Conservation (phyloP, 1,139 yeast genomes). For the Torulaspora pretoriensis region DNA sequence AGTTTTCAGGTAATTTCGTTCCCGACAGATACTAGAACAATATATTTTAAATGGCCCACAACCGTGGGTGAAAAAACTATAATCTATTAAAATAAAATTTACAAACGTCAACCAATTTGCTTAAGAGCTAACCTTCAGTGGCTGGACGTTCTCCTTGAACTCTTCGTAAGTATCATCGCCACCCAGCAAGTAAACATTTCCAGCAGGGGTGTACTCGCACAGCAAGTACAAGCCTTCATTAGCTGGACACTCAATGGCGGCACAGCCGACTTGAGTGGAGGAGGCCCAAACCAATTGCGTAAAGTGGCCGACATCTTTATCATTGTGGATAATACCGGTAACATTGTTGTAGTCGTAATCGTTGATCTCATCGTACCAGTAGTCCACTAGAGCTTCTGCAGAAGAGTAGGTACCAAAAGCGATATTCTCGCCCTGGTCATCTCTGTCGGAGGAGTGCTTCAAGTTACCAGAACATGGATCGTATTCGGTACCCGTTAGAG, state of each 20-base stretch:
- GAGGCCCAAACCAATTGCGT: constrained; percentile 67
- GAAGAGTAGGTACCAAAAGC: constrained; percentile 43
- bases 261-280: constrained; percentile 58
- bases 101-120: not conserved
- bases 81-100: not conserved
- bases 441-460: constrained; percentile 52
- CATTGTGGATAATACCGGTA: constrained; percentile 39
- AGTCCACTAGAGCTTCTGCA: constrained; percentile 49
- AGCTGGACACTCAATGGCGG: constrained; percentile 50
- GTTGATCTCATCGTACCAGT: constrained; percentile 63
- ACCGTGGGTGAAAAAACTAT: not conserved
- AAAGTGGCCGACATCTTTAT: constrained; percentile 50
- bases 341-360: constrained; percentile 50
- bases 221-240: constrained; percentile 51
- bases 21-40: constrained; percentile 4
- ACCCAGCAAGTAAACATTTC: constrained; percentile 45
- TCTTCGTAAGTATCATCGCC: constrained; percentile 35
- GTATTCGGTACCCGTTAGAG: constrained; percentile 42
- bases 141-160: constrained; percentile 51
- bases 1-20: constrained; percentile 9
- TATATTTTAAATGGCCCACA: not conserved
- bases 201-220: constrained; percentile 63
- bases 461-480: constrained; percentile 54
- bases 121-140: constrained; percentile 14
- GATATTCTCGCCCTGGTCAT: constrained; percentile 58